Evolutionary conservation across 1,139 yeast genomes (phyloP), one percentile per base, ranked within the genome.

Genomic region (Debaryomyces fabryi): DNA sequence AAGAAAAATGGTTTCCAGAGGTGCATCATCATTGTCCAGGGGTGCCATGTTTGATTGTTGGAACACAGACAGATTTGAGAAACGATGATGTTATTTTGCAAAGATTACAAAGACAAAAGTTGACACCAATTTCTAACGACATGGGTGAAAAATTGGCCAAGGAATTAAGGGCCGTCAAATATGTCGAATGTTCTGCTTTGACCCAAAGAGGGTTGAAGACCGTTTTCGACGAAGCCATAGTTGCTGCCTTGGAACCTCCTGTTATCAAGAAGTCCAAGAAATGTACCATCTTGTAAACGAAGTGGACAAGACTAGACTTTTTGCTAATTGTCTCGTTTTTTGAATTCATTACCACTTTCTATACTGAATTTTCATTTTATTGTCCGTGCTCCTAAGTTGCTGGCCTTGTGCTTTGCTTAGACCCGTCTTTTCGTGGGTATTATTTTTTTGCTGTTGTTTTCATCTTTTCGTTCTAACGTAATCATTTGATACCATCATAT

Each of bases 1-100:
- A 89, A 68, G 97, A 92, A 71, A 93, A 93, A 71, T 93, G 99
- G 99, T 86, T 90, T 74, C 98, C 98, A 30, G 99, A 93, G 71
- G 96, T 93, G 52, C 93, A 89, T 64, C 97, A 92, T 71, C 98
- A 93, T 72, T 93, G 97, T 63, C 98, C 98, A 18, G 96, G 96
- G 52, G 97, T 91, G 42, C 97, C 98, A 29, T 91, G 97, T 63
- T 81, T 92, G 60, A 89, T 92, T 64, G 98, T 92, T 37, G 98
- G 98, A 56, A 92, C 98, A 20, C 97, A 92, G 72, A 85, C 89
- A 51, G 99, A 92, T 77, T 78, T 92, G 64, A 86, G 99, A 67
- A 92, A 88, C 60, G 98, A 93, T 67, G 93, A 92, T 53, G 88
- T 89, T 42, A 88, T 92, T 53, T 79, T 90, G 60, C 93, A 91